Evolutionary conservation across 1,139 yeast species (phyloP).

Genomic region (Debaryomyces psychrophilus): DNA sequence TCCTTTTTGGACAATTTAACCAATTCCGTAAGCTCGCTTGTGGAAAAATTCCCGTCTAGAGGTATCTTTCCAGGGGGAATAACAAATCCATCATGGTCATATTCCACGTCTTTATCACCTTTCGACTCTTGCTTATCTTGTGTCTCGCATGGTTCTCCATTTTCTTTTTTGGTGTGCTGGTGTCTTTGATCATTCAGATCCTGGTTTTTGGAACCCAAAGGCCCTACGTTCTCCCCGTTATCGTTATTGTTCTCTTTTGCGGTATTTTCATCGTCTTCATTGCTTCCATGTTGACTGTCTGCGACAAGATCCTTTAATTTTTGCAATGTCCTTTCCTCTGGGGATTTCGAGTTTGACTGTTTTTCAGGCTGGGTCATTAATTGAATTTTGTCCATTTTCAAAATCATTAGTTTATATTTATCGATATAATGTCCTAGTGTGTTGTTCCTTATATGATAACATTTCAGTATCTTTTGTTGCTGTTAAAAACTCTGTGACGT

Average conservation of each 20-base stretch:
- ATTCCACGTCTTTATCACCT: constrained; percentile 15
- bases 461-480: too few species aligned
- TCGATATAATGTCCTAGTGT: neutral
- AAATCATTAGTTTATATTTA: neutral
- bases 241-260: neutral
- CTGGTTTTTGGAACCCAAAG: neutral
- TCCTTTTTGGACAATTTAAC: constrained; percentile 35
- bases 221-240: neutral
- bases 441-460: too few species aligned
- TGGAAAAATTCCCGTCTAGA: constrained; percentile 45
- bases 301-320: constrained; percentile 22
- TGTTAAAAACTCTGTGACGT: neutral
- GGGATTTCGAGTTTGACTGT: constrained; percentile 5
- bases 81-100: constrained; percentile 41
- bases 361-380: constrained; percentile 26
- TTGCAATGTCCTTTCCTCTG: constrained; percentile 17
- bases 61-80: constrained; percentile 45
- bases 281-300: constrained; percentile 15
- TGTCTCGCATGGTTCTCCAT: constrained; percentile 8
- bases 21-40: constrained; percentile 35
- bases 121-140: constrained; percentile 9
- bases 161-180: neutral
- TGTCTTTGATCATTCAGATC: neutral
- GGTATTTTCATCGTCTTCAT: neutral
- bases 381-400: constrained; percentile 20